These are phyloP conservation scores for Sarocladium brachiariae DNA, from an alignment of 2,329 filamentous ascomycete species.

Conservation along the genomic window DNA sequence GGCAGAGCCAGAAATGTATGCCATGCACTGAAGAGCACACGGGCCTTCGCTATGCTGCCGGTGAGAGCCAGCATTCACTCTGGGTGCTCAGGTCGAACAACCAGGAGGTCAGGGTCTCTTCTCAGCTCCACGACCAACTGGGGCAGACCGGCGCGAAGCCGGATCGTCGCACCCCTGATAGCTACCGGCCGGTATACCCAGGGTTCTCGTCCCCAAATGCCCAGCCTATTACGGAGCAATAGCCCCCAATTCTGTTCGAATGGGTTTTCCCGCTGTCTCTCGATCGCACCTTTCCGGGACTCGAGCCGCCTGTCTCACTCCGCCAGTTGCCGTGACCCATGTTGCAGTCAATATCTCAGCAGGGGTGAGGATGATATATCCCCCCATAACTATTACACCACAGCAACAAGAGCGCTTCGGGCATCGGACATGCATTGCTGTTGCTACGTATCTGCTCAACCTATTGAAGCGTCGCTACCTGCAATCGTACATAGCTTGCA, in stretches of 20 bases:
- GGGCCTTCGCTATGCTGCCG: too few species aligned
- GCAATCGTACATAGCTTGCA: background rate
- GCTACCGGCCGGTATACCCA: too few species aligned
- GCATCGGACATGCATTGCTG: background rate
- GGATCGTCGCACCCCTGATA: slow-evolving; percentile 3
- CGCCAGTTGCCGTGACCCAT: slow-evolving; percentile 5
- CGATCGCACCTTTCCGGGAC: slow-evolving; percentile 1
- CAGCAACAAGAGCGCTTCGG: background rate
- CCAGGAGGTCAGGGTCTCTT: too few species aligned
- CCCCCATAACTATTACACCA: too few species aligned
- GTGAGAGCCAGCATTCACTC: too few species aligned
- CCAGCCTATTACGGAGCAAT: background rate
- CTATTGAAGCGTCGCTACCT: too few species aligned
- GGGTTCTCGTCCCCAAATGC: background rate
- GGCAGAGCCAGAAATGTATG: too few species aligned
- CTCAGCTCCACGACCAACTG: background rate
- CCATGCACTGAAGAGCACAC: too few species aligned
- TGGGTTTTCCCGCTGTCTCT: background rate
- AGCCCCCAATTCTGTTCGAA: background rate
- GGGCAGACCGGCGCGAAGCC: background rate
- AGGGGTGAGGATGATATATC: slow-evolving; percentile 1
- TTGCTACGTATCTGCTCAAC: too few species aligned
- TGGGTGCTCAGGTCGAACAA: too few species aligned
- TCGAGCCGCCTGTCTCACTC: background rate
- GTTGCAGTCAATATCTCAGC: slow-evolving; percentile 2